phyloP scores from a whole-genome alignment of 805 yeast species.

The Candida chauliodis region DNA sequence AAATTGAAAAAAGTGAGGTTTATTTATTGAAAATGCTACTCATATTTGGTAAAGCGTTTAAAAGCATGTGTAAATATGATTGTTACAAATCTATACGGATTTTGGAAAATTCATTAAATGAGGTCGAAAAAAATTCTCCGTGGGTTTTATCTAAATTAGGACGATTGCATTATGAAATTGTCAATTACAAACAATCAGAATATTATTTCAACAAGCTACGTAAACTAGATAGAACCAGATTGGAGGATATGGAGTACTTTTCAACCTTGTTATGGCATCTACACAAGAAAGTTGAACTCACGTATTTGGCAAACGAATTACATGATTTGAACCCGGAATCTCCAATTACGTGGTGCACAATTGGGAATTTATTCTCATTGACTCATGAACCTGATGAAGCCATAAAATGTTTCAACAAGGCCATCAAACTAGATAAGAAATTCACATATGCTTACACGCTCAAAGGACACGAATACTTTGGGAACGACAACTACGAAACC shows the following conservation, averaged over 20 bases:
- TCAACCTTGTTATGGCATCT: conserved; percentile 93
- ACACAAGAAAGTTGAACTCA: conserved; percentile 72
- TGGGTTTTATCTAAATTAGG: conserved; percentile 84
- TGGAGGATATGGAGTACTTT: conserved; percentile 85
- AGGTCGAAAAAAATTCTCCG: conserved; percentile 63
- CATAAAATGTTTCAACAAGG: conserved; percentile 77
- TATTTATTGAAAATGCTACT: conserved; percentile 47
- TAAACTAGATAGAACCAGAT: conserved; percentile 67
- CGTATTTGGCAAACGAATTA: conserved; percentile 80
- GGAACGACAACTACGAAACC: conserved; percentile 85
- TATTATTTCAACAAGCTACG: conserved; percentile 60
- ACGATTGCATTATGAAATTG: conserved; percentile 79
- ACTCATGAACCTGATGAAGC: conserved; percentile 87
- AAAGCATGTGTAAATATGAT: conserved; percentile 62
- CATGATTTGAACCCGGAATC: conserved; percentile 59
- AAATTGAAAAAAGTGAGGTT: conserved; percentile 32
- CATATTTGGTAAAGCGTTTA: conserved; percentile 56
- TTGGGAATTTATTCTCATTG: conserved; percentile 85
- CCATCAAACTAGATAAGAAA: conserved; percentile 60
- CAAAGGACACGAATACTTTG: conserved; percentile 87
- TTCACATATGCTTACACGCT: conserved; percentile 89
- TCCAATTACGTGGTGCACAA: conserved; percentile 87
- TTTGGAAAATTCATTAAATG: conserved; percentile 57
- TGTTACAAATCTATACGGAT: conserved; percentile 76
- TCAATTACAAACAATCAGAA: conserved; percentile 76